Base-by-base conservation (phyloP, 2,329 filamentous ascomycete genomes). In the Claviceps sp. region DNA sequence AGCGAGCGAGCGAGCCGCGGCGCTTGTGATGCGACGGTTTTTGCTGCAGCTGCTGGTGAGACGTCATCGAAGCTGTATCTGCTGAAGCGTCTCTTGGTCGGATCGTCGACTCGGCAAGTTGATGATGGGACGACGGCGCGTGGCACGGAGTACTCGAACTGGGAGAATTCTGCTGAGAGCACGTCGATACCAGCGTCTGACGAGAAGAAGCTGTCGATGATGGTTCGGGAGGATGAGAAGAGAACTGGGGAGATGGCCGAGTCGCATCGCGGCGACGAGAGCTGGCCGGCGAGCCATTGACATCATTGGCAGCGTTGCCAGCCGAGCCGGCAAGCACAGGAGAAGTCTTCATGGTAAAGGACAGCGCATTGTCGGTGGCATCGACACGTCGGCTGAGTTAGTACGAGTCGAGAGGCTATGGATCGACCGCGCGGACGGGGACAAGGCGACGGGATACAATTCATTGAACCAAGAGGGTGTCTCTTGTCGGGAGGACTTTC, bases 291-390 rank as follows among this genome's bases (percentile, higher is more conserved):
- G 76, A 78, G 62, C 72, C 70, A 71, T 72, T 77, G 67, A 73
- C 69, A 59, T 74, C 70, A 62, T n/a, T 24, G 41, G 41, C 41
- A 24, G 41, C 70, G 70, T 72, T 77, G 67, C 73, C 69, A 59
- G 74, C 70, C 62, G 26, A 50, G 48, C 67, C 66, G 63, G 73
- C 63, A 61, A 74, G 67, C 58, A 74, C 68, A 55, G 76, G 75
- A 61, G 76, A 79, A 63, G 75, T 76, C 66, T 75, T 77, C 73
- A 80, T 80, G 71, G 67, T 77, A 70, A 67, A 77, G 70, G 67
- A 67, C 67, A 67, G 65, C 67, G 67, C 73, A 73, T 76, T 65
- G 67, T 75, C 64, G 61, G 44, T 30, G 44, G 42, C 42, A 50
- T 42, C 42, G 52, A 54, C 22, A 45, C 20, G 20, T 14, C 34